phyloP scores from a whole-genome alignment of 108 stramenopile genomes.

The Pseudonitzschia pungens region DNA sequence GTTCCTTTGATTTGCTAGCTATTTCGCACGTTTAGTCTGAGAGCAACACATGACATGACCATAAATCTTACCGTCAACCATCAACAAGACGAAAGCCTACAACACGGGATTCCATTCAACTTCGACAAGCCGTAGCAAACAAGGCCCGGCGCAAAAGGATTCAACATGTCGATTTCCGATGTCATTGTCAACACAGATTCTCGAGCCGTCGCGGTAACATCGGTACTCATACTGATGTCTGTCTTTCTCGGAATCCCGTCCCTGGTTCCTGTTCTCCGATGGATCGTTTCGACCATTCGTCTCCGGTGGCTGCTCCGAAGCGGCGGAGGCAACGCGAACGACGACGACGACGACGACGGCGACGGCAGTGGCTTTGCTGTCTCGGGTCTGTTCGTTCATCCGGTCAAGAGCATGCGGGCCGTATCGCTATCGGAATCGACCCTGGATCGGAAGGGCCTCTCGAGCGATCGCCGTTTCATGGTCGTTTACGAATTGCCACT shows the following conservation, averaged over 20 bases:
- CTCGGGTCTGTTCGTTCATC: conserved; percentile 43
- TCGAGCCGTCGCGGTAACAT: background rate
- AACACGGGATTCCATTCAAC: too few species aligned
- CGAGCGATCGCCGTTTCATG: conserved; percentile 74
- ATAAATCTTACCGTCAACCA: too few species aligned
- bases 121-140: background rate
- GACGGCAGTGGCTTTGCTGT: conserved; percentile 5
- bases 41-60: too few species aligned
- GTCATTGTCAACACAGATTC: background rate
- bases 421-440: conserved; percentile 40
- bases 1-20: too few species aligned
- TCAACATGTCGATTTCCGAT: background rate
- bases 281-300: background rate
- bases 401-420: conserved; percentile 75
- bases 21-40: too few species aligned
- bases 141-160: background rate
- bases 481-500: conserved; percentile 55
- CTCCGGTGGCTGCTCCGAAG: background rate
- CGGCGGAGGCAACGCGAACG: background rate
- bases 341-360: background rate
- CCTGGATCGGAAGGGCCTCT: conserved; percentile 60
- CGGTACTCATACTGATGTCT: background rate
- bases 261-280: background rate
- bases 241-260: background rate
- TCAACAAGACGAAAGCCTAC: too few species aligned